Evolutionary conservation across 192 early-diverging fungal genomes (phyloP).

Genomic region (Chytriomyces sp.): DNA sequence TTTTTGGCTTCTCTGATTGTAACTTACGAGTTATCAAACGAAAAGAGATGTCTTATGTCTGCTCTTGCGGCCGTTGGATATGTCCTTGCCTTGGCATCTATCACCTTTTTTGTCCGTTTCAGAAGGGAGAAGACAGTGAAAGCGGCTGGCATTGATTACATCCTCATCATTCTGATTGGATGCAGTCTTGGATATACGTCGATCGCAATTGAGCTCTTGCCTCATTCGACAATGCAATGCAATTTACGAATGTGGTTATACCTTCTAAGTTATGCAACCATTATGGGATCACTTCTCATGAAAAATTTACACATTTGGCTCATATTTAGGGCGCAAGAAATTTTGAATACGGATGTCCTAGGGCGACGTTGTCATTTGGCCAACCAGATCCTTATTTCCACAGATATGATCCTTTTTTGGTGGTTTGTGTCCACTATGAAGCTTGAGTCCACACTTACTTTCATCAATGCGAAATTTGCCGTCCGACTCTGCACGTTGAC

Average conservation of each 20-base stretch:
- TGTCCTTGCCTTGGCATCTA: neutral
- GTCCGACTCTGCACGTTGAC: neutral
- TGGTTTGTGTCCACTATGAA: neutral
- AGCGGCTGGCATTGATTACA: neutral
- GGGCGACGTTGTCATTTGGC: neutral
- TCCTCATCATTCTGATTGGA: neutral
- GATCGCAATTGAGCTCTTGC: neutral
- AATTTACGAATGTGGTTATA: neutral
- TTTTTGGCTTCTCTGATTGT: neutral
- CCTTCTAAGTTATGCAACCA: neutral
- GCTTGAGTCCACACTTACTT: neutral
- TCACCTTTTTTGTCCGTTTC: neutral
- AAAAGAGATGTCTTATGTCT: neutral
- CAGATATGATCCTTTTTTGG: neutral
- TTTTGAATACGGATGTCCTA: neutral
- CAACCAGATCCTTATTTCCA: neutral
- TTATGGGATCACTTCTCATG: neutral
- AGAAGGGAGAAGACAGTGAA: neutral
- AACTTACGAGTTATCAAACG: neutral
- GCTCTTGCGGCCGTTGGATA: neutral
- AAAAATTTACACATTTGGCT: constrained; percentile 14
- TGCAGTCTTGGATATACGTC: neutral
- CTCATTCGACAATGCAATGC: neutral
- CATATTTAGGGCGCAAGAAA: constrained; percentile 3
- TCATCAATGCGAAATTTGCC: neutral